These are phyloP conservation scores for Plasmodium blacklocki DNA, from an alignment of 169 alveolate species.

Conservation along the genomic window DNA sequence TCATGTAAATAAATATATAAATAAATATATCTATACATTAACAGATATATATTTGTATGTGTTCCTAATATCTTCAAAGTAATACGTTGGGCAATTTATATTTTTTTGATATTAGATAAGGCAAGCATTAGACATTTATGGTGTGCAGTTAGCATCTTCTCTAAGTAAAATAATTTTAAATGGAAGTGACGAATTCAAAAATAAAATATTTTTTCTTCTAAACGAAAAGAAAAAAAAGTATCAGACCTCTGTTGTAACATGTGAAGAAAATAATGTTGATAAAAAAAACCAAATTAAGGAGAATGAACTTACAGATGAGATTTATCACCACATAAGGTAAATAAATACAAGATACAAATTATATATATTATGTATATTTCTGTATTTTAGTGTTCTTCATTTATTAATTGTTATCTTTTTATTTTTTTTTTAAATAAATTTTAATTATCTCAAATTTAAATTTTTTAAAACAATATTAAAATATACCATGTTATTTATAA, in stretches of 20 bases:
- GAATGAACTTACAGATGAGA: conserved; percentile 21
- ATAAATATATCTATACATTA: not conserved
- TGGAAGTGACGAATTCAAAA: conserved; percentile 68
- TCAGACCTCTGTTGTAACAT: not conserved
- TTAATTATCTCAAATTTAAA: too few species aligned
- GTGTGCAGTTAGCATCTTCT: conserved; percentile 74
- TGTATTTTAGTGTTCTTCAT: too few species aligned
- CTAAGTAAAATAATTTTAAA: conserved; percentile 74
- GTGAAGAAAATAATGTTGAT: conserved; percentile 8
- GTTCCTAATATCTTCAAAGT: too few species aligned
- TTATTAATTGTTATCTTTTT: too few species aligned
- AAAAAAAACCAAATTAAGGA: conserved; percentile 9
- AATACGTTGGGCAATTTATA: too few species aligned
- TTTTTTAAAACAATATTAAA: too few species aligned
- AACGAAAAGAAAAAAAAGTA: conserved; percentile 59
- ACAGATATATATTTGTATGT: not conserved
- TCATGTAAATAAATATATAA: conserved; percentile 38
- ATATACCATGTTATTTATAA: too few species aligned
- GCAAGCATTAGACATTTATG: conserved; percentile 73
- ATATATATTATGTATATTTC: too few species aligned
- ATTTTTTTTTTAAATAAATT: too few species aligned
- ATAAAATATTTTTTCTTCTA: conserved; percentile 59
- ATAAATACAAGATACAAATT: not conserved
- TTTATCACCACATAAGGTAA: conserved; percentile 61
- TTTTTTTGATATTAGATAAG: conserved; percentile 47